phyloP scores from a whole-genome alignment of 768 basidiomycete species.

The Termitomyces sp. region DNA sequence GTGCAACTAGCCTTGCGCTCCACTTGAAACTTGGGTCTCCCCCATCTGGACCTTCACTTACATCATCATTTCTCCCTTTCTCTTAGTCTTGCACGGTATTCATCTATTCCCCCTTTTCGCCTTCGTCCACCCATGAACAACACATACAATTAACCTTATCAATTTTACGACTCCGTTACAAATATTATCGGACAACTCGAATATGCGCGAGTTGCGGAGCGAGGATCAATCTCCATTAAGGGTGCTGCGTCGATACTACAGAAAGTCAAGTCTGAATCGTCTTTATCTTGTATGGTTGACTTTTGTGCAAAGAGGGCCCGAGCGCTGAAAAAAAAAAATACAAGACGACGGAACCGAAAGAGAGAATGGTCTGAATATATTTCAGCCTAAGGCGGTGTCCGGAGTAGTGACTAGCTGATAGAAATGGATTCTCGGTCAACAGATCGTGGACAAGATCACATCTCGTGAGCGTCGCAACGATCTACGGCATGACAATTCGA shows the following conservation, averaged over 20 bases:
- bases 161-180: not conserved
- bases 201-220: too few species aligned
- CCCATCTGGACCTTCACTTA: not conserved
- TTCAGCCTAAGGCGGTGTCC: too few species aligned
- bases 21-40: not conserved
- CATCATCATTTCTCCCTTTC: slow-evolving; percentile 17
- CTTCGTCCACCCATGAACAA: not conserved
- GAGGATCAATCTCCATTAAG: not conserved
- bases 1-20: slow-evolving; percentile 11
- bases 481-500: not conserved
- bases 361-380: too few species aligned
- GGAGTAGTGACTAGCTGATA: not conserved
- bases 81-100: not conserved
- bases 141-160: not conserved
- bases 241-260: not conserved
- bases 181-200: not conserved
- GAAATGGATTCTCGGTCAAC: not conserved
- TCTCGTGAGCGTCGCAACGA: not conserved
- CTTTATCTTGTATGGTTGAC: not conserved
- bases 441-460: not conserved
- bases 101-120: not conserved
- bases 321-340: not conserved
- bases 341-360: too few species aligned
- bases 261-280: not conserved
- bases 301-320: not conserved